These are phyloP conservation scores for Brassica carinata DNA, from an alignment of 345 rosid genomes.

Conservation along the genomic window DNA sequence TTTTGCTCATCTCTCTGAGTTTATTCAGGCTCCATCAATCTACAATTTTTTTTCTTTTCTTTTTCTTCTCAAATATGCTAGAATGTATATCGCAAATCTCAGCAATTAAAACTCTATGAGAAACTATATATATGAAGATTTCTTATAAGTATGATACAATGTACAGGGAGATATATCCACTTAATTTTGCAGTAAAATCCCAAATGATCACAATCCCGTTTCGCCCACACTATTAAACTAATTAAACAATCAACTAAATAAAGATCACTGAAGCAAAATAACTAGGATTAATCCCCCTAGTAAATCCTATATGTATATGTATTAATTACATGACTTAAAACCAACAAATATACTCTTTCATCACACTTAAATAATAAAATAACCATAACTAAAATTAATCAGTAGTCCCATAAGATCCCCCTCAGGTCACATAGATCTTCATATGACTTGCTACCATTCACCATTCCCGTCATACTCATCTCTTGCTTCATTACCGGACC, in stretches of 20 bases:
- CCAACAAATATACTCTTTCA: slow-evolving; percentile 39
- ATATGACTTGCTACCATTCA: slow-evolving; percentile 36
- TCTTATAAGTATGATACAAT: slow-evolving; percentile 16
- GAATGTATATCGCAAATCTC: not conserved
- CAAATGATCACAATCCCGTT: slow-evolving; percentile 23
- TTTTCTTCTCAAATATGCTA: not conserved
- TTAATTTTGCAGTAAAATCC: slow-evolving; percentile 25
- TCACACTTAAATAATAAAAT: slow-evolving; percentile 21
- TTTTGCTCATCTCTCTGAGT: not conserved
- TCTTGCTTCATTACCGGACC: slow-evolving; percentile 39
- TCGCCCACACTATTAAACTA: not conserved
- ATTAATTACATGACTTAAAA: slow-evolving; percentile 19
- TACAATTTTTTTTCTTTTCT: not conserved
- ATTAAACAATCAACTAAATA: slow-evolving; percentile 37
- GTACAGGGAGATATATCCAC: slow-evolving; percentile 20
- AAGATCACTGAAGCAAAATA: slow-evolving; percentile 20
- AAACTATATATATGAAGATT: slow-evolving; percentile 1
- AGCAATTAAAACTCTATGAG: not conserved
- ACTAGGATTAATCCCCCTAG: slow-evolving; percentile 29
- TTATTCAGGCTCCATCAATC: slow-evolving; percentile 10
- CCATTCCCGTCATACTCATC: slow-evolving; percentile 35
- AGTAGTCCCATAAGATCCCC: slow-evolving; percentile 41
- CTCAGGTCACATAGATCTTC: slow-evolving; percentile 40
- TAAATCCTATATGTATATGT: slow-evolving; percentile 33
- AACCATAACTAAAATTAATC: slow-evolving; percentile 10